phyloP scores from a whole-genome alignment of 2,329 filamentous ascomycete species.

The Colletotrichum coccodes region DNA sequence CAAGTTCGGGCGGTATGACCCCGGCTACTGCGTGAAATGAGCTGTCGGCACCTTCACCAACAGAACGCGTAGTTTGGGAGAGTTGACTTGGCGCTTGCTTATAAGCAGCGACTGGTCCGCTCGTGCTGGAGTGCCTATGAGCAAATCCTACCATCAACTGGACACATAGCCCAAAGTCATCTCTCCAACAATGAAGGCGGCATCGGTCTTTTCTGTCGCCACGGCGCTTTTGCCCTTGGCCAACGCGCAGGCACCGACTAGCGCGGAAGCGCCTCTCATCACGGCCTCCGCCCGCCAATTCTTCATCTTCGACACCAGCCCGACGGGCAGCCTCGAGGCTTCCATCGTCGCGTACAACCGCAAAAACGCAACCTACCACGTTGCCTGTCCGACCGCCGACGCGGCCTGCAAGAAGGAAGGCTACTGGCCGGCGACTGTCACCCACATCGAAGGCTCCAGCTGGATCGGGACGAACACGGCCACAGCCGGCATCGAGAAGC shows the following conservation, averaged over 20 bases:
- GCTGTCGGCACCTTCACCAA: neutral
- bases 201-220: neutral
- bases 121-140: neutral
- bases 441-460: constrained; percentile 4
- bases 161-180: neutral
- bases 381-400: constrained; percentile 15
- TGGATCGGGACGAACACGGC: constrained; percentile 24
- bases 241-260: neutral
- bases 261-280: neutral
- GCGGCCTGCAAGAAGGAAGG: constrained; percentile 11
- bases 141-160: neutral
- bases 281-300: constrained; percentile 15
- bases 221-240: neutral
- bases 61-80: neutral
- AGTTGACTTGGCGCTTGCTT: neutral
- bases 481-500: constrained; percentile 16
- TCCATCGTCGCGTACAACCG: constrained; percentile 15
- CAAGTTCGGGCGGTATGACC: neutral
- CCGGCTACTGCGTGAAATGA: neutral
- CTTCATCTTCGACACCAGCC: constrained; percentile 23
- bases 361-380: neutral
- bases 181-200: neutral
- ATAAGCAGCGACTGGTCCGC: neutral
- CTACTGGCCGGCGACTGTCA: constrained; percentile 21
- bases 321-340: constrained; percentile 20